Percentiles rank a stretch among this genome's conserved stretches.
These are phyloP conservation scores for Glaciozyma martinii DNA, from an alignment of 768 basidiomycete species.

Conservation along the genomic window DNA sequence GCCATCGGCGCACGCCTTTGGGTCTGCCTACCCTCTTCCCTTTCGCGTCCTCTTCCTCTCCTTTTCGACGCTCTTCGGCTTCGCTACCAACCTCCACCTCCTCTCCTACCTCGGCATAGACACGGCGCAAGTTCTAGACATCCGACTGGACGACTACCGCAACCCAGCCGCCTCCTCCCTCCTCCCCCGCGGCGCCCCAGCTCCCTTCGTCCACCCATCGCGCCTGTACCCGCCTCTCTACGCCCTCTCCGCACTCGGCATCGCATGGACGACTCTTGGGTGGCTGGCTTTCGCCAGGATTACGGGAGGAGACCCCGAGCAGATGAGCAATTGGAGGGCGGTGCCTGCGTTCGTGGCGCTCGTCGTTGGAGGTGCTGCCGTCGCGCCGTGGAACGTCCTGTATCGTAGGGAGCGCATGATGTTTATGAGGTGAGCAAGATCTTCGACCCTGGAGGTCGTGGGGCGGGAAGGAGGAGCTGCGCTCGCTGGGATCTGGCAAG, in stretches of 20 bases:
- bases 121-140: slow-evolving; percentile 59
- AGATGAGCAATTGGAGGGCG: slow-evolving; percentile 5
- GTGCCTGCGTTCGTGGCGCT: slow-evolving; percentile 17
- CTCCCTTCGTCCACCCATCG: slow-evolving; percentile 42
- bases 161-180: slow-evolving; percentile 4
- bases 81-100: slow-evolving; percentile 88
- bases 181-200: slow-evolving; percentile 5
- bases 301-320: slow-evolving; percentile 7
- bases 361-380: slow-evolving; percentile 9
- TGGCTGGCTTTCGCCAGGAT: slow-evolving; percentile 17
- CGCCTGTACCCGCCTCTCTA: slow-evolving; percentile 50
- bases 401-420: slow-evolving; percentile 26
- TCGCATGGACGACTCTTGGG: slow-evolving; percentile 21
- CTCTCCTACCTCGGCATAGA: slow-evolving; percentile 68
- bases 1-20: slow-evolving; percentile 8
- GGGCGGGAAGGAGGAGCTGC: neutral
- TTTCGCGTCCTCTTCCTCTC: slow-evolving; percentile 66
- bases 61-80: slow-evolving; percentile 63
- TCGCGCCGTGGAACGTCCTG: slow-evolving; percentile 27
- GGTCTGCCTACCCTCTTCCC: slow-evolving; percentile 62
- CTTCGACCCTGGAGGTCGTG: neutral
- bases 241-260: slow-evolving; percentile 17
- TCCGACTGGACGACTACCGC: slow-evolving; percentile 38
- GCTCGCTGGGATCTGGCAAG: neutral
- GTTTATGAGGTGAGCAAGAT: slow-evolving; percentile 23